A percentile compares a stretch with the other conserved stretches of the same genome.
phyloP scores from a whole-genome alignment of 2,329 filamentous ascomycete genomes.

The Penicillium sp. region DNA sequence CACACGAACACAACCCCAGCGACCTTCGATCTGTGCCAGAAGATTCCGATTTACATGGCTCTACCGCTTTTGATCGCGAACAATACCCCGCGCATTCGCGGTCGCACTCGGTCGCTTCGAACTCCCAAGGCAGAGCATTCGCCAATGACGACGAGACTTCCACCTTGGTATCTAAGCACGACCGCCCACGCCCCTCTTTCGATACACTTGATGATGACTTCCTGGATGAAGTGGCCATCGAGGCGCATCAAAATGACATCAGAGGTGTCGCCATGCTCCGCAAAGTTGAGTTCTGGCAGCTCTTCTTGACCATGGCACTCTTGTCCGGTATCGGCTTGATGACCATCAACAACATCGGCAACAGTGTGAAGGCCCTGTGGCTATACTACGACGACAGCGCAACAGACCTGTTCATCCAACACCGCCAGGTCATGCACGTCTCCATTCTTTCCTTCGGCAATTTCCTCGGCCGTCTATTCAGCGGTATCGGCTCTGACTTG shows the following conservation, averaged over 20 bases:
- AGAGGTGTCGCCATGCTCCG: conserved; percentile 74
- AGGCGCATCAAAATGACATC: conserved; percentile 83
- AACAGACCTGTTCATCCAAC: conserved; percentile 70
- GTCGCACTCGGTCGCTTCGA: conserved; percentile 33
- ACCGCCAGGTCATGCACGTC: conserved; percentile 86
- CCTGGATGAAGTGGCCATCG: conserved; percentile 63
- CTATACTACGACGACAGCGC: conserved; percentile 75
- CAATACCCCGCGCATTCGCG: conserved; percentile 28
- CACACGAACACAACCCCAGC: conserved; percentile 32
- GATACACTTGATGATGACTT: conserved; percentile 51
- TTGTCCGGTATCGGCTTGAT: conserved; percentile 91
- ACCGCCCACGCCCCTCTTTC: conserved; percentile 52
- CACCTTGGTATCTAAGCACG: conserved; percentile 69
- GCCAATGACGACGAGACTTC: conserved; percentile 68
- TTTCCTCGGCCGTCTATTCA: conserved; percentile 76
- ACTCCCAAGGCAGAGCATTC: conserved; percentile 24
- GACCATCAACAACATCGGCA: conserved; percentile 99
- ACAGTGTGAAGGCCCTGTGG: conserved; percentile 85
- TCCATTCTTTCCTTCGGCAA: conserved; percentile 88
- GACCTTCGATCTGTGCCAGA: conserved; percentile 28
- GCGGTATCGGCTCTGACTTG: conserved; percentile 86
- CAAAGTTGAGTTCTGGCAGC: conserved; percentile 81
- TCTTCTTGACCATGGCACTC: conserved; percentile 85
- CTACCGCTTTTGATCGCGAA: conserved; percentile 32
- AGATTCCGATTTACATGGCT: conserved; percentile 42